phyloP scores from a whole-genome alignment of 306 rosid genomes.

The Citrullus colocynthis region DNA sequence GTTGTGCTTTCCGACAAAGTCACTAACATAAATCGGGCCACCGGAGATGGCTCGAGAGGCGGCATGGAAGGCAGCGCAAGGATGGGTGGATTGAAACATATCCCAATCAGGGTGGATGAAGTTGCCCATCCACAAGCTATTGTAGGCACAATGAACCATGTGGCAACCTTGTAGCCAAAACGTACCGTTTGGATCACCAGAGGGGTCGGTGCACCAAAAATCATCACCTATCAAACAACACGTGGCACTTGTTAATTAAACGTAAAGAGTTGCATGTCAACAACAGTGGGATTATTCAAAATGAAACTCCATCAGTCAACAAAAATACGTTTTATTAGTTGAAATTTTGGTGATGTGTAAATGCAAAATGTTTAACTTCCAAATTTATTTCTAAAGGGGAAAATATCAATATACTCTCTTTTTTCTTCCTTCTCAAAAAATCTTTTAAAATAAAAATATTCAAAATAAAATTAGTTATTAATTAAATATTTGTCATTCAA shows the following conservation, averaged over 20 bases:
- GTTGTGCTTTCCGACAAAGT: conserved; percentile 66
- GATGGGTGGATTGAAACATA: conserved; percentile 93
- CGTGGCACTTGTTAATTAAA: background rate
- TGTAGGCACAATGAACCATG: conserved; percentile 96
- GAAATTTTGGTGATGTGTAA: background rate
- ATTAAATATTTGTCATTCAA: too few species aligned
- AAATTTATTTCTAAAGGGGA: background rate
- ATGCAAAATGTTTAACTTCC: background rate
- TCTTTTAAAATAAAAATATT: too few species aligned
- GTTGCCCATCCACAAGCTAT: conserved; percentile 95
- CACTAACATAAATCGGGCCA: conserved; percentile 84
- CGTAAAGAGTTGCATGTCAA: background rate
- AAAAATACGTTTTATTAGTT: background rate
- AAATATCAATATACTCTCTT: too few species aligned
- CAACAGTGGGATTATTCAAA: background rate
- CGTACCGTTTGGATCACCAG: conserved; percentile 86
- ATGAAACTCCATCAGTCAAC: background rate
- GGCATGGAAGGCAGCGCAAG: conserved; percentile 87
- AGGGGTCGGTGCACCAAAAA: conserved; percentile 89
- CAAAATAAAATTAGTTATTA: too few species aligned
- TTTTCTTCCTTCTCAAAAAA: too few species aligned
- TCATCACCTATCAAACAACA: conserved; percentile 52
- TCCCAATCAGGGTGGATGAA: conserved; percentile 98
- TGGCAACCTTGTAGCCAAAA: conserved; percentile 97
- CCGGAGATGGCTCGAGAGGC: conserved; percentile 95